Evolutionary conservation across 352 stramenopile genomes (phyloP).

Genomic region (Phytophthora melonis): DNA sequence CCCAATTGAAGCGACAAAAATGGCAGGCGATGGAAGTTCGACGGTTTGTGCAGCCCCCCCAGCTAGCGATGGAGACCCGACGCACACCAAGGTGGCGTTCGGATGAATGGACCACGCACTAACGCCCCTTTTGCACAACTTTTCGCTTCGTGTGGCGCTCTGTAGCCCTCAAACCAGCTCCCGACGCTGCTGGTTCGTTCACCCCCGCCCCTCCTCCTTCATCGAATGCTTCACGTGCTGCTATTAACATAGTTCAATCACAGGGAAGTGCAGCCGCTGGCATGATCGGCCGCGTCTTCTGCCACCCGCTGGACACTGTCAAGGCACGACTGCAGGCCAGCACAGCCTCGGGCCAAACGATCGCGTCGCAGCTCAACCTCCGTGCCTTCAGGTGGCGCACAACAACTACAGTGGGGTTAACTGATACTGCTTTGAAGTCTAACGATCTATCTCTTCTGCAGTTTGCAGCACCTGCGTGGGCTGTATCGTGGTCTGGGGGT

Average conservation of each 20-base stretch:
- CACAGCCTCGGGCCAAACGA: slow-evolving; percentile 45
- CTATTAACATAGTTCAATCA: slow-evolving; percentile 1
- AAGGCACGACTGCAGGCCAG: slow-evolving; percentile 89
- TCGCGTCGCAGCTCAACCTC: slow-evolving; percentile 54
- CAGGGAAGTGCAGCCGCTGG: slow-evolving; percentile 85
- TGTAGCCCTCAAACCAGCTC: slow-evolving; percentile 53
- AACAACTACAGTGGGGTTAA: too few relatives aligned
- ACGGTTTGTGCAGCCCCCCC: slow-evolving; percentile 14
- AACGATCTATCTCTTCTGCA: slow-evolving; percentile 1
- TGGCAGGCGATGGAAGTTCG: slow-evolving; percentile 31
- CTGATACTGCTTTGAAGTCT: too few relatives aligned
- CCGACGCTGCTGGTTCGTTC: slow-evolving; percentile 65
- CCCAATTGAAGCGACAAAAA: slow-evolving; percentile 6
- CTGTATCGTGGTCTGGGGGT: slow-evolving; percentile 97
- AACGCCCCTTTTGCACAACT: slow-evolving; percentile 5
- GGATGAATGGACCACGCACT: background rate
- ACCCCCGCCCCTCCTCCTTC: background rate
- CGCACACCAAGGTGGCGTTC: background rate
- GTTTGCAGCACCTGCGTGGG: slow-evolving; percentile 67
- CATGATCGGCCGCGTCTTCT: slow-evolving; percentile 88
- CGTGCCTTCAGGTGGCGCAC: slow-evolving; percentile 50
- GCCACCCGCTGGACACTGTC: slow-evolving; percentile 93
- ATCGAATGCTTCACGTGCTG: background rate
- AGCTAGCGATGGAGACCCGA: background rate
- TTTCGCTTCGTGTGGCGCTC: slow-evolving; percentile 5